Conservation (phyloP, 305 asterid genomes). For the Rubia tinctorum region DNA sequence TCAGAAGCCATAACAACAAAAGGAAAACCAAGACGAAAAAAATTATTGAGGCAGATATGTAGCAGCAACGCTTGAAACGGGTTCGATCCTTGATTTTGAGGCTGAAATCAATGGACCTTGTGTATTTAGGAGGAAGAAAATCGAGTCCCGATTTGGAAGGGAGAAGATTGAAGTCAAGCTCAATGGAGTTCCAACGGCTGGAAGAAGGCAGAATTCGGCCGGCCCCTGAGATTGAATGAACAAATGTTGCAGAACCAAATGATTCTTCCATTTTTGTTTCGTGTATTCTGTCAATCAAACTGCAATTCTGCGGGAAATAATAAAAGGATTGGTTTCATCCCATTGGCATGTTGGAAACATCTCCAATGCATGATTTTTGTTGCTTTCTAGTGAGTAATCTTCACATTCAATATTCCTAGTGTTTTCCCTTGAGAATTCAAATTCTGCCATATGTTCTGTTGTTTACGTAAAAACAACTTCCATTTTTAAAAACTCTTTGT, state of each 20-base stretch:
- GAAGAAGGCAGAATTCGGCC: conserved; percentile 46
- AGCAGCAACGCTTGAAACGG: conserved; percentile 29
- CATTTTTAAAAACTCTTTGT: too few species aligned
- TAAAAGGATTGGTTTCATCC: neutral
- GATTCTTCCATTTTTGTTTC: conserved; percentile 12
- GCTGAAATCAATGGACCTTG: conserved; percentile 42
- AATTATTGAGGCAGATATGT: conserved; percentile 16
- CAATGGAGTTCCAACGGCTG: conserved; percentile 39
- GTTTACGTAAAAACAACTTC: neutral
- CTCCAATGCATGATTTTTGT: conserved; percentile 30
- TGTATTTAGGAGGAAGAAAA: conserved; percentile 41
- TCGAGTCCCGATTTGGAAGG: conserved; percentile 28
- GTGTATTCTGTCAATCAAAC: neutral
- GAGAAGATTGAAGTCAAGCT: conserved; percentile 40
- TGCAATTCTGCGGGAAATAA: neutral
- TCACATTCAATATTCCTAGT: neutral
- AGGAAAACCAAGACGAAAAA: conserved; percentile 17
- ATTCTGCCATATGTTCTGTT: neutral
- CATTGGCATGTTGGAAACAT: conserved; percentile 15
- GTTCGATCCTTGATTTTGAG: conserved; percentile 31
- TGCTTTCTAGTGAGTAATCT: neutral
- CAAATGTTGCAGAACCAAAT: conserved; percentile 14
- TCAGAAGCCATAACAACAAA: conserved; percentile 30
- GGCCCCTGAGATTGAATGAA: conserved; percentile 30
- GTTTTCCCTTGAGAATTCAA: neutral